These are phyloP conservation scores for Pleurotus djamor DNA, from an alignment of 768 basidiomycete genomes.

Conservation along the genomic window DNA sequence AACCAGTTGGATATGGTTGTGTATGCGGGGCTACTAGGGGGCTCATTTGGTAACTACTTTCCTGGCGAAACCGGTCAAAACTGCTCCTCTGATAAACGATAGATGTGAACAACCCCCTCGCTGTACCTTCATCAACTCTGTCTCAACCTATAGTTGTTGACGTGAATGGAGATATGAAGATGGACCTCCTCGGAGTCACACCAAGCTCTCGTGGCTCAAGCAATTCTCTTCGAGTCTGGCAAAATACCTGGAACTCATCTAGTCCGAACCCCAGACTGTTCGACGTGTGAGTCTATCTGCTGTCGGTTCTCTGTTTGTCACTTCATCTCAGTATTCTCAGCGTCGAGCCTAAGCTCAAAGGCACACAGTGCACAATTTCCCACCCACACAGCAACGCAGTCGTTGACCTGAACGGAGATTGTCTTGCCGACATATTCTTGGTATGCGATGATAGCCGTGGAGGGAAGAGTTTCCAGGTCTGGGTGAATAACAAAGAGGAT, in stretches of 20 bases:
- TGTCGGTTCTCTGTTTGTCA: neutral
- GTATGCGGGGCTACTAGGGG: conserved; percentile 60
- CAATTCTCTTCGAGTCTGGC: conserved; percentile 66
- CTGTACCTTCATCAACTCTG: conserved; percentile 59
- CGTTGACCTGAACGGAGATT: conserved; percentile 94
- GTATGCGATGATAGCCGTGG: conserved; percentile 66
- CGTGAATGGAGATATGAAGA: conserved; percentile 83
- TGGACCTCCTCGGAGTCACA: conserved; percentile 78
- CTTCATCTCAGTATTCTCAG: conserved; percentile 28
- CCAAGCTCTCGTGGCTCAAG: conserved; percentile 33
- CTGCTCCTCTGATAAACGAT: neutral
- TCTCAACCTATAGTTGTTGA: conserved; percentile 89
- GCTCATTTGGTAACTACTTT: conserved; percentile 62
- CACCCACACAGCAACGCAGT: conserved; percentile 95
- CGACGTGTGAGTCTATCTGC: conserved; percentile 45
- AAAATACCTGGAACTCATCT: conserved; percentile 74
- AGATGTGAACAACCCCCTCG: conserved; percentile 44
- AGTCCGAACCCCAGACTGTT: conserved; percentile 53
- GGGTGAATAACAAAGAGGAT: conserved; percentile 80
- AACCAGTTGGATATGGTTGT: conserved; percentile 64
- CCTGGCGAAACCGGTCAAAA: neutral
- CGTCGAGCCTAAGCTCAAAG: conserved; percentile 56
- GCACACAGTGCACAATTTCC: conserved; percentile 69
- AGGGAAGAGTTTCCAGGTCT: conserved; percentile 82
- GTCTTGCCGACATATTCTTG: conserved; percentile 87